Evolutionary conservation across 2,329 filamentous ascomycete species (phyloP).

Genomic region (Paraphoma chrysanthemicola): DNA sequence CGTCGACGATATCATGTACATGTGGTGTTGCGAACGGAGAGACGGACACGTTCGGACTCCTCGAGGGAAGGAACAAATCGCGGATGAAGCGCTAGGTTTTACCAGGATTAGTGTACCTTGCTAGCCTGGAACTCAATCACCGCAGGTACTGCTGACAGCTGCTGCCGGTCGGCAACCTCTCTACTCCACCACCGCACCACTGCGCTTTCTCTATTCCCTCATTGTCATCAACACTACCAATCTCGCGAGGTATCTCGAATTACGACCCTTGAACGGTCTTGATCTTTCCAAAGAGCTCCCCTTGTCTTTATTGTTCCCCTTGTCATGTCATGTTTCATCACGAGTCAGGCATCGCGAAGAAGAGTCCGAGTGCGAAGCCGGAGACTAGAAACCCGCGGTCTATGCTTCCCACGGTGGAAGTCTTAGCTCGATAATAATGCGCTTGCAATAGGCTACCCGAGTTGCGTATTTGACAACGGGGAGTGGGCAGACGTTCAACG

Average conservation of each 20-base stretch:
- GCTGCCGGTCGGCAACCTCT: neutral
- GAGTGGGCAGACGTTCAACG: no score
- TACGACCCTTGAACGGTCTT: no score
- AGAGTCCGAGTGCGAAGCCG: neutral
- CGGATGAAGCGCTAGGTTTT: neutral
- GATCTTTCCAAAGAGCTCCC: no score
- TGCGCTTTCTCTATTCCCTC: neutral
- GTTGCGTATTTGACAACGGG: no score
- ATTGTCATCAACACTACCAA: neutral
- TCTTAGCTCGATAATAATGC: no score
- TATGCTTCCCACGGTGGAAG: no score
- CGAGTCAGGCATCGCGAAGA: neutral
- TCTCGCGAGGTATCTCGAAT: no score
- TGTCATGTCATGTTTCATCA: neutral
- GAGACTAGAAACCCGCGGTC: no score
- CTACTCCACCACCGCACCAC: neutral
- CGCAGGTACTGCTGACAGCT: neutral
- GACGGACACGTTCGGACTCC: neutral
- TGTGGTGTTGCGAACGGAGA: neutral
- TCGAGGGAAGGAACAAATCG: neutral
- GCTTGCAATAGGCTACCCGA: no score
- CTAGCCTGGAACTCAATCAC: neutral
- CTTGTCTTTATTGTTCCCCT: no score
- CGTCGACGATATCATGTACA: neutral
- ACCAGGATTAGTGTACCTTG: neutral